A percentile compares a stretch with the other conserved stretches of the same genome.
Evolutionary conservation across 2,329 filamentous ascomycete genomes (phyloP).

Genomic region (Domatiomyces globalis): DNA sequence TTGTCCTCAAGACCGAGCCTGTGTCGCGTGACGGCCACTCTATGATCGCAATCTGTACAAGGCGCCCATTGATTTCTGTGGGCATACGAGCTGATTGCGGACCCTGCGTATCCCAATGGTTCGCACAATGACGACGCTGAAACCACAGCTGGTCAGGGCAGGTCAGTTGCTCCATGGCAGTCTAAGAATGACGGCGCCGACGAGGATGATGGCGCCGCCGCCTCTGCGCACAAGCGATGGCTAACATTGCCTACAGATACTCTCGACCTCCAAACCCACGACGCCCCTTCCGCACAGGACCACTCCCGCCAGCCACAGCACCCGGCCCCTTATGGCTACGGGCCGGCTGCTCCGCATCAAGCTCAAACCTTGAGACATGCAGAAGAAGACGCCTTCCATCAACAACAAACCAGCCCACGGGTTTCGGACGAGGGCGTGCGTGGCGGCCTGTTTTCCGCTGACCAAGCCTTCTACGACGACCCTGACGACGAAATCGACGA

Average conservation of each 20-base stretch:
- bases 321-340: constrained; percentile 37
- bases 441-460: constrained; percentile 2
- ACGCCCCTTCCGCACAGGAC: constrained; percentile 70
- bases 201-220: neutral
- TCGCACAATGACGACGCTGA: constrained; percentile 17
- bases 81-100: neutral
- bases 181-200: neutral
- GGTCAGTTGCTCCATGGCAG: constrained; percentile 23
- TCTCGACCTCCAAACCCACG: constrained; percentile 79
- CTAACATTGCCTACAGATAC: constrained; percentile 53
- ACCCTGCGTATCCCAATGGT: constrained; percentile 6
- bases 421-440: constrained; percentile 23
- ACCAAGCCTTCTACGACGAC: constrained; percentile 25
- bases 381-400: constrained; percentile 59
- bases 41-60: neutral
- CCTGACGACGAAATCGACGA: constrained; percentile 51
- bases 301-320: constrained; percentile 47
- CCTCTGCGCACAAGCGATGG: constrained; percentile 1
- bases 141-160: constrained; percentile 32
- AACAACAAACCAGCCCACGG: constrained; percentile 51
- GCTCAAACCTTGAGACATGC: constrained; percentile 70
- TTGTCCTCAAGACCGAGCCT: neutral
- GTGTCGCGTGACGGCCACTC: neutral
- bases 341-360: constrained; percentile 63
- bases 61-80: neutral